These are phyloP conservation scores for Boeremia exigua DNA, from an alignment of 2,329 filamentous ascomycete genomes.

Conservation along the genomic window DNA sequence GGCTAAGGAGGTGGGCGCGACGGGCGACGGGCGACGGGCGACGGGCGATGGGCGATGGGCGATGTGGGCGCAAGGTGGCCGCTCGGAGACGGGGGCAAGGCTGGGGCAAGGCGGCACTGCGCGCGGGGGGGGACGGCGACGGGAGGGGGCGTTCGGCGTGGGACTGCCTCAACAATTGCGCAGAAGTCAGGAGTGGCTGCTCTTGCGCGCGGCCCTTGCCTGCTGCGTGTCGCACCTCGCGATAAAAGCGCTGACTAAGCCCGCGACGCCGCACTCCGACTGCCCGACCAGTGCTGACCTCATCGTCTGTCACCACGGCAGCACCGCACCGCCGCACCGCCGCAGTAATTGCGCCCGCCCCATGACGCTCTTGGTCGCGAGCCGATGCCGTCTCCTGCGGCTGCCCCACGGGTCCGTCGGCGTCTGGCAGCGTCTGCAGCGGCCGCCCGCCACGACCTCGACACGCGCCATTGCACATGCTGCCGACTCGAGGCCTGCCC, in stretches of 20 bases:
- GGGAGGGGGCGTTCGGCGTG: constrained; percentile 5
- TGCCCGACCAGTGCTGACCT: constrained; percentile 20
- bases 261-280: background rate
- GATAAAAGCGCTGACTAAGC: background rate
- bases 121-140: background rate
- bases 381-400: constrained; percentile 35
- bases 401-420: constrained; percentile 17
- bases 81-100: constrained; percentile 26
- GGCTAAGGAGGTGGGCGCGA: background rate
- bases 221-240: background rate
- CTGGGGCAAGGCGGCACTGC: constrained; percentile 9
- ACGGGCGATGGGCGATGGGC: background rate
- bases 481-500: too few species aligned
- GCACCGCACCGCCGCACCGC: background rate
- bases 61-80: constrained; percentile 37
- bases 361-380: constrained; percentile 40
- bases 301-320: constrained; percentile 16
- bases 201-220: background rate
- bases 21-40: constrained; percentile 12
- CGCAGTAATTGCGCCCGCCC: constrained; percentile 32
- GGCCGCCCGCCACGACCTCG: background rate
- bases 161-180: constrained; percentile 14
- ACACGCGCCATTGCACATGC: constrained; percentile 3
- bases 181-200: constrained; percentile 27
- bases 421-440: constrained; percentile 6